These are phyloP conservation scores for Lodderomyces parapsilosis DNA, from an alignment of 1,139 yeast genomes.

Conservation along the genomic window DNA sequence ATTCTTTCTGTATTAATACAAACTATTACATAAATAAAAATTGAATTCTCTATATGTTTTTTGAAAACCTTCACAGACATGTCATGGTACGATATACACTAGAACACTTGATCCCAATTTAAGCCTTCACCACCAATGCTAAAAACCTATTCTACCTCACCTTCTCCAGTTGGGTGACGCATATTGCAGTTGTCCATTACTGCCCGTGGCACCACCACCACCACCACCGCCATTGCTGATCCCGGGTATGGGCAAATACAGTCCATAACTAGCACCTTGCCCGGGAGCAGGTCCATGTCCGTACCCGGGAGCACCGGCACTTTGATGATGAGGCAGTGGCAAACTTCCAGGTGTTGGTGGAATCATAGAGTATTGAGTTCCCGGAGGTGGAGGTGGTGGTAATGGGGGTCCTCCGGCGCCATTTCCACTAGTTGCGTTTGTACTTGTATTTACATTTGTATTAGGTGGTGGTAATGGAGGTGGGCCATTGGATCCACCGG, in stretches of 20 bases:
- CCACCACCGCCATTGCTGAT: conserved; percentile 12
- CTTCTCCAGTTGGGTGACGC: conserved; percentile 36
- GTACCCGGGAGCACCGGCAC: conserved; percentile 16
- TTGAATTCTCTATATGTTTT: conserved; percentile 4
- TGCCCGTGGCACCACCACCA: conserved; percentile 11
- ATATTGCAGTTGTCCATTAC: conserved; percentile 25
- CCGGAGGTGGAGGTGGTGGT: conserved; percentile 1
- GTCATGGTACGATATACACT: no score
- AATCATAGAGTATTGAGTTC: conserved; percentile 18
- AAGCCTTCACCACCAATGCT: no score
- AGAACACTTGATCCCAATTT: no score
- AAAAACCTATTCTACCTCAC: conserved; percentile 19
- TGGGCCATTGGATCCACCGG: conserved; percentile 16
- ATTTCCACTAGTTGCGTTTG: background rate
- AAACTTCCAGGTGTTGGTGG: conserved; percentile 11
- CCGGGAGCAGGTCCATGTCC: conserved; percentile 9
- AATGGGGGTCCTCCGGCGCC: no score
- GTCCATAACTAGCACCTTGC: conserved; percentile 27
- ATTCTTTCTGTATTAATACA: conserved; percentile 1
- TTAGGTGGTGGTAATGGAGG: background rate
- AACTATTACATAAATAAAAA: conserved; percentile 1
- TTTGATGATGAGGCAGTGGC: conserved; percentile 22
- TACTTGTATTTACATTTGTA: no score
- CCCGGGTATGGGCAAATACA: conserved; percentile 35
- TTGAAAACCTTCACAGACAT: no score